These are phyloP conservation scores for Daldinia decipiens DNA, from an alignment of 495 filamentous ascomycete species.

Conservation along the genomic window DNA sequence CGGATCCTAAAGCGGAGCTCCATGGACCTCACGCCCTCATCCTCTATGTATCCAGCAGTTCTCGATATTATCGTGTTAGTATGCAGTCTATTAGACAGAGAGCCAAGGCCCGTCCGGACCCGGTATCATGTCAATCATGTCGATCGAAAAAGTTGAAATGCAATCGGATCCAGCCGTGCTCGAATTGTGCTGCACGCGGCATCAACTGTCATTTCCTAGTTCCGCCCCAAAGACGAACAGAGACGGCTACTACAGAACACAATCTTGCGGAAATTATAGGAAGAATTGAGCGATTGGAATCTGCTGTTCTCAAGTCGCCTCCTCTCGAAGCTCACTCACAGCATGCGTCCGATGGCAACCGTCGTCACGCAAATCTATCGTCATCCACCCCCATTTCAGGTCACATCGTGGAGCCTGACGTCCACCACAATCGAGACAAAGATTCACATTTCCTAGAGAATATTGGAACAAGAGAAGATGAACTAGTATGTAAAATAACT, in stretches of 20 bases:
- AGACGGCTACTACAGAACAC: background rate
- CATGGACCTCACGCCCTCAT: background rate
- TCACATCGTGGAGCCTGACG: constrained; percentile 7
- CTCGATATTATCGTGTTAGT: background rate
- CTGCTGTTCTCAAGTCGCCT: background rate
- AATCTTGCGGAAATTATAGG: background rate
- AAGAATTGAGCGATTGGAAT: background rate
- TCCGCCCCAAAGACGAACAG: constrained; percentile 32
- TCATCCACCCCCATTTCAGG: background rate
- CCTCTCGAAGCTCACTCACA: background rate
- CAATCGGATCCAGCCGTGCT: constrained; percentile 57
- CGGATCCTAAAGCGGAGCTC: constrained; percentile 1
- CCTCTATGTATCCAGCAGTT: background rate
- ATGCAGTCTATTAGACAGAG: constrained; percentile 10
- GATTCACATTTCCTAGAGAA: constrained; percentile 23
- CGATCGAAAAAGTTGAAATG: constrained; percentile 60
- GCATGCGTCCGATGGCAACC: background rate
- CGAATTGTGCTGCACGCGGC: constrained; percentile 54
- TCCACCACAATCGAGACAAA: constrained; percentile 26
- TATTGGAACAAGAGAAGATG: constrained; percentile 29
- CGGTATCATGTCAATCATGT: constrained; percentile 61
- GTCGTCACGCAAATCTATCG: background rate
- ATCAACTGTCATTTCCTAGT: constrained; percentile 52
- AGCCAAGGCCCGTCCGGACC: constrained; percentile 54
- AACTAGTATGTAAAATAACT: constrained; percentile 20